Evolutionary conservation across 1,284 basidiomycete genomes (phyloP), one percentile per base, ranked within the genome.

Genomic region (Rhodotorula sp.): DNA sequence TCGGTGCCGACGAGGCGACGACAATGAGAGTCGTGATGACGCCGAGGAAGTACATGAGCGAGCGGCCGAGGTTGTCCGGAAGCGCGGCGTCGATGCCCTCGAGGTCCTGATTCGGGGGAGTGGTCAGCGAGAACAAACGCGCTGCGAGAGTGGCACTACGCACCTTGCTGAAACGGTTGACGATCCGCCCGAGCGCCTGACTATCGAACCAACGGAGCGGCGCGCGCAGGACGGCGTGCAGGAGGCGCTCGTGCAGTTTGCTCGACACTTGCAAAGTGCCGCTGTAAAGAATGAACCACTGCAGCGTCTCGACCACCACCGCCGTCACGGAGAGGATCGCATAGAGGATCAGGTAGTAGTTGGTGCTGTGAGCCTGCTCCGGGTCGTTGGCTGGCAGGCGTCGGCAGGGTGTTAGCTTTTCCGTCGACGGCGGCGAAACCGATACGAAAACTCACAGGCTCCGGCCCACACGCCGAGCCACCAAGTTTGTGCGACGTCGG

Each of bases 141-240:
- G n/a, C n/a, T n/a, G n/a, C n/a, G n/a, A n/a, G n/a, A n/a, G n/a
- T n/a, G n/a, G n/a, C n/a, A n/a, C n/a, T n/a, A n/a, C n/a, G n/a
- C n/a, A 56, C 54, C 54, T 56, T 56, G 54, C 54, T 56, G 54
- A 56, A 56, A 6, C 31, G 39, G 54, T 69, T 72, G 39, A 69
- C 58, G 14, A 74, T 57, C 0, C 72, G 62, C 20, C 93, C 93
- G 59, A 92, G 87, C 62, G 90, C 91, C 5, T 93, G 88, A 0
- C 93, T 97, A 79, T 97, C 94, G 79, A 96, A 94, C 86, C 97
- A 97, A 39, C 93, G 88, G 64, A 97, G 89, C 57, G 92, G 89
- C 1, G 95, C 93, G 77, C 94, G 94, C 2, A 99, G 84, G 16
- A 98, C 89, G 0, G 89, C 83, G 80, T 93, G 89, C 56, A 98